Evolutionary conservation across 73 alveolate genomes (phyloP).

Genomic region (Paraurostyla sp.): DNA sequence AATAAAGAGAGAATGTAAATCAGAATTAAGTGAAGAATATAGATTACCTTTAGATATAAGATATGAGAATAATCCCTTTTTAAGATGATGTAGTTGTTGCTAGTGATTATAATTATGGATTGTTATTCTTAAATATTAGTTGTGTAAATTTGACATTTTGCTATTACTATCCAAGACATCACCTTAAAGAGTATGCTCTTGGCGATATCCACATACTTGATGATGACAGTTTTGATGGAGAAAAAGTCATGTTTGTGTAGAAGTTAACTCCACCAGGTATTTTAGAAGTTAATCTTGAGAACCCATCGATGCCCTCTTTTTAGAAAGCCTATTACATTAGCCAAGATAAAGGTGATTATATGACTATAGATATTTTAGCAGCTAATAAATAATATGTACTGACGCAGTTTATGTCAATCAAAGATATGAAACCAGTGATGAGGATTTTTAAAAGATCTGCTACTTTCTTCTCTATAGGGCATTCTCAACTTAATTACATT

Average conservation of each 20-base stretch:
- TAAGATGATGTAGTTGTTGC: slow-evolving; percentile 42
- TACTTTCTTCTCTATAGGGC: not conserved
- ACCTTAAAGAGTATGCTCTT: not conserved
- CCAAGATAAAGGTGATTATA: not conserved
- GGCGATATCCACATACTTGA: not conserved
- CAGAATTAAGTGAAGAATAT: not conserved
- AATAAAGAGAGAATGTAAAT: not conserved
- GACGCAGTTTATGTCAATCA: not conserved
- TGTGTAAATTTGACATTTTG: not conserved
- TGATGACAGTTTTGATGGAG: not conserved
- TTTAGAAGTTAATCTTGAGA: not conserved
- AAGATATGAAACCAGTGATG: slow-evolving; percentile 2
- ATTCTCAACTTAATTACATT: not conserved
- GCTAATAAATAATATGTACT: not conserved
- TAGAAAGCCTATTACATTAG: not conserved
- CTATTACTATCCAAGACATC: not conserved
- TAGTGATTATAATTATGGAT: not conserved
- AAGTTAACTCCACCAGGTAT: slow-evolving; percentile 23
- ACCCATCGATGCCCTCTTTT: not conserved
- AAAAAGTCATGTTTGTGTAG: not conserved
- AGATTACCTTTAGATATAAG: not conserved
- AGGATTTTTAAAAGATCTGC: not conserved
- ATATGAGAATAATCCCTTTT: not conserved
- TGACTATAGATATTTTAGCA: not conserved
- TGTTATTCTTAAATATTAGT: not conserved